These are phyloP conservation scores for Sarcocystis neurona DNA, from an alignment of 169 alveolate species.

Conservation along the genomic window DNA sequence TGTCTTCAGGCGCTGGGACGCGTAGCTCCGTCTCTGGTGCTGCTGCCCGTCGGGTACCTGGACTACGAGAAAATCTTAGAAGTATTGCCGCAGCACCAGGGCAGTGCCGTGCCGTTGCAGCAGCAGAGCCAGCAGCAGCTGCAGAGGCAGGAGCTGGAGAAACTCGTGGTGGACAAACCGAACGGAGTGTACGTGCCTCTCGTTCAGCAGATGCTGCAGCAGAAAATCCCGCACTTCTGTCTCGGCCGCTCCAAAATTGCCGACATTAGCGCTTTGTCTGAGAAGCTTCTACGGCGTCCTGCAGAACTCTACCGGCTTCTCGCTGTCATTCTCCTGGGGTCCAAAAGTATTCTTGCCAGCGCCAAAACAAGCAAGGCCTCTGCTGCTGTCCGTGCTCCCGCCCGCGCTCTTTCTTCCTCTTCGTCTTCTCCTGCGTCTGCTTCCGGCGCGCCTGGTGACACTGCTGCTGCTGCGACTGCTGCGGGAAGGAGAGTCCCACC, in stretches of 20 bases:
- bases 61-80: slow-evolving; percentile 45
- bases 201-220: slow-evolving; percentile 14
- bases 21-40: slow-evolving; percentile 17
- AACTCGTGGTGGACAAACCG: not conserved
- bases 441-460: too few relatives aligned
- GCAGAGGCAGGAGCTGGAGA: not conserved
- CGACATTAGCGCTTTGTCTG: slow-evolving; percentile 53
- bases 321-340: not conserved
- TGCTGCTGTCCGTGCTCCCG: not conserved
- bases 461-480: too few relatives aligned
- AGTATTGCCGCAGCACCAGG: too few relatives aligned
- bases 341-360: too few relatives aligned
- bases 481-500: not conserved
- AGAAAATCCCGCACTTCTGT: not conserved
- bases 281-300: slow-evolving; percentile 38
- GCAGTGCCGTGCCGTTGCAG: too few relatives aligned
- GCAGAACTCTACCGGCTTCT: slow-evolving; percentile 25
- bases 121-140: slow-evolving; percentile 7
- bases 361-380: not conserved
- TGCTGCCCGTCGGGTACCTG: slow-evolving; percentile 45
- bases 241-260: slow-evolving; percentile 46
- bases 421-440: too few relatives aligned
- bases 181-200: slow-evolving; percentile 40
- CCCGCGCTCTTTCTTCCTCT: too few relatives aligned
- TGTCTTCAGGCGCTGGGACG: not conserved